These are phyloP conservation scores for Ambispora gerdemannii DNA, from an alignment of 192 early-diverging fungal genomes.

Conservation along the genomic window DNA sequence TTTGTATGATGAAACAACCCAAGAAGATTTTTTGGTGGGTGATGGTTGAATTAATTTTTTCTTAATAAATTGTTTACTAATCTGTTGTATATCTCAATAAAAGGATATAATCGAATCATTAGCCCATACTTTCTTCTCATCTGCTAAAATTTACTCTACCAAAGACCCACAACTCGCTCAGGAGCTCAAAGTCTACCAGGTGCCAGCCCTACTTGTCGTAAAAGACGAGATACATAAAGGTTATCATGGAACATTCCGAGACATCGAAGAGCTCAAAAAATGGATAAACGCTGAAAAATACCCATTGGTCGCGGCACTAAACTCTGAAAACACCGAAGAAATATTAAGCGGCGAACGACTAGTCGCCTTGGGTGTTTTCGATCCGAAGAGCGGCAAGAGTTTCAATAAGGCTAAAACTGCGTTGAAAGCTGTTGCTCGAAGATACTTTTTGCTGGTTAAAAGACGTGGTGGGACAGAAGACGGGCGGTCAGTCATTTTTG, in stretches of 20 bases:
- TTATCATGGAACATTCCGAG: slow-evolving; percentile 28
- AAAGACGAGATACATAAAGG: slow-evolving; percentile 55
- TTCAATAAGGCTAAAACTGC: slow-evolving; percentile 15
- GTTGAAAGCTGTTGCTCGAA: slow-evolving; percentile 36
- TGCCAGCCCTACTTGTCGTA: slow-evolving; percentile 54
- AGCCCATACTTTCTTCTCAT: slow-evolving; percentile 25
- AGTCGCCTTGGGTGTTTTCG: slow-evolving; percentile 64
- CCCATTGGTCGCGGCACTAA: slow-evolving; percentile 62
- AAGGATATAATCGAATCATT: slow-evolving; percentile 29
- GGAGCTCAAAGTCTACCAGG: slow-evolving; percentile 25
- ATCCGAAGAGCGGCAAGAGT: slow-evolving; percentile 36
- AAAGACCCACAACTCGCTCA: slow-evolving; percentile 32
- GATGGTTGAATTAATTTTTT: neutral
- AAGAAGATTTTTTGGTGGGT: slow-evolving; percentile 26
- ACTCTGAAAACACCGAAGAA: slow-evolving; percentile 63
- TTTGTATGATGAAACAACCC: slow-evolving; percentile 47
- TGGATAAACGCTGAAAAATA: slow-evolving; percentile 67
- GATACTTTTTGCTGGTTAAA: slow-evolving; percentile 32
- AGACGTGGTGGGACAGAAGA: slow-evolving; percentile 17
- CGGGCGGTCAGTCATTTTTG: slow-evolving; percentile 49
- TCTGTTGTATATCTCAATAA: neutral
- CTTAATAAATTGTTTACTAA: neutral
- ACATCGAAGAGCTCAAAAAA: slow-evolving; percentile 45
- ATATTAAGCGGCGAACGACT: slow-evolving; percentile 64
- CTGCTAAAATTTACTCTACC: slow-evolving; percentile 38